These are phyloP conservation scores for Lolium perenne DNA, from an alignment of 176 grass and related monocot genomes.

Conservation along the genomic window DNA sequence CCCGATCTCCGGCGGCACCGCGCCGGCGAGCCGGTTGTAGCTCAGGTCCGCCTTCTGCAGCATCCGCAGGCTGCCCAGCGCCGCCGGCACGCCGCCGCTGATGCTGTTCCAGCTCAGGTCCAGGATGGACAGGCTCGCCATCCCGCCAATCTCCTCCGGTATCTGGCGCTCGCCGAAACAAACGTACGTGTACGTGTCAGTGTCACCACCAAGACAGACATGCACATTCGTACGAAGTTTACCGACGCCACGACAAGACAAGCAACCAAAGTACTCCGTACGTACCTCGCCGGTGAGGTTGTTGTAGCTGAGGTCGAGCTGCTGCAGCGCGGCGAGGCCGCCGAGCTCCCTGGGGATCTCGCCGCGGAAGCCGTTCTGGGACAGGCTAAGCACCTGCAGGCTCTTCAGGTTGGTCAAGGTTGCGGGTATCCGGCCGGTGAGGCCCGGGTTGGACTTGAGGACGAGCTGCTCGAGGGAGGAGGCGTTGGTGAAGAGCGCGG, in stretches of 20 bases:
- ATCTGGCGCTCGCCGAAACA: slow-evolving; percentile 8
- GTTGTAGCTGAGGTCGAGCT: slow-evolving; percentile 87
- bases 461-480: slow-evolving; percentile 74
- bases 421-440: slow-evolving; percentile 54
- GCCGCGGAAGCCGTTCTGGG: slow-evolving; percentile 69
- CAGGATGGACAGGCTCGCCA: slow-evolving; percentile 72
- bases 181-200: background rate
- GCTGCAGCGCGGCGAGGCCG: slow-evolving; percentile 53
- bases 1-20: slow-evolving; percentile 60
- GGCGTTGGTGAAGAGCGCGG: slow-evolving; percentile 60
- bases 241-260: background rate
- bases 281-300: slow-evolving; percentile 61
- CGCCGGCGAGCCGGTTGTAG: slow-evolving; percentile 65
- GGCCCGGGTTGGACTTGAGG: slow-evolving; percentile 70
- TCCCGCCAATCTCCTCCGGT: slow-evolving; percentile 55
- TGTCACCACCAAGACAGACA: background rate
- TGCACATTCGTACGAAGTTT: background rate
- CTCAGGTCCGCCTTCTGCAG: slow-evolving; percentile 86
- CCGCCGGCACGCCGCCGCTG: slow-evolving; percentile 48
- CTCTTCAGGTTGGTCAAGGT: slow-evolving; percentile 42
- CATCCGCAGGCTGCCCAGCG: slow-evolving; percentile 48
- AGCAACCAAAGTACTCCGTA: background rate
- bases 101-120: slow-evolving; percentile 83
- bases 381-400: slow-evolving; percentile 74
- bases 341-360: slow-evolving; percentile 62